Evolutionary conservation across 129 eudicot genomes (phyloP).

Genomic region (Escallonia herrerae): DNA sequence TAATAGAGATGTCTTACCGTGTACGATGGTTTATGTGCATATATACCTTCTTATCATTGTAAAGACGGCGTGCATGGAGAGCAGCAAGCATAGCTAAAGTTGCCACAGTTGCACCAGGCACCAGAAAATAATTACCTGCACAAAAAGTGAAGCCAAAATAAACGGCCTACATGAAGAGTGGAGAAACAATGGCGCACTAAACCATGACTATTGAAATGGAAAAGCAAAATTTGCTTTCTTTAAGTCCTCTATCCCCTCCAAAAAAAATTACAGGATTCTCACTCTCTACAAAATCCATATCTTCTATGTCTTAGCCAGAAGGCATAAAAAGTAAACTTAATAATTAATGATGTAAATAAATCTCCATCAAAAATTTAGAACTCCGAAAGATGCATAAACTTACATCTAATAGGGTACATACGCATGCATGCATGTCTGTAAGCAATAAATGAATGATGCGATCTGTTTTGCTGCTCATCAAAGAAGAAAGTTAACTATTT

Average conservation of each 20-base stretch:
- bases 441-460: too few species aligned
- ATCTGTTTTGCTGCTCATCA: too few species aligned
- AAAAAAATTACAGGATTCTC: background rate
- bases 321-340: too few species aligned
- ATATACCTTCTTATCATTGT: constrained; percentile 73
- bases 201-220: background rate
- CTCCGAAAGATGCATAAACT: background rate
- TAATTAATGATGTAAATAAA: too few species aligned
- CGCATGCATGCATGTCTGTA: too few species aligned
- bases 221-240: background rate
- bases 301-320: background rate
- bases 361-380: too few species aligned
- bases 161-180: background rate
- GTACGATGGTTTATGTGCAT: background rate
- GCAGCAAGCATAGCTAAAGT: constrained; percentile 93
- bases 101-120: constrained; percentile 93
- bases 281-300: background rate
- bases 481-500: too few species aligned
- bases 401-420: too few species aligned
- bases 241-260: background rate
- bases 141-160: background rate
- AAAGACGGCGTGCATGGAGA: constrained; percentile 93
- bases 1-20: too few species aligned
- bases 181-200: background rate
- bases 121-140: constrained; percentile 69